Conservation (phyloP, 345 rosid species). For the Streptanthus diversifolius region DNA sequence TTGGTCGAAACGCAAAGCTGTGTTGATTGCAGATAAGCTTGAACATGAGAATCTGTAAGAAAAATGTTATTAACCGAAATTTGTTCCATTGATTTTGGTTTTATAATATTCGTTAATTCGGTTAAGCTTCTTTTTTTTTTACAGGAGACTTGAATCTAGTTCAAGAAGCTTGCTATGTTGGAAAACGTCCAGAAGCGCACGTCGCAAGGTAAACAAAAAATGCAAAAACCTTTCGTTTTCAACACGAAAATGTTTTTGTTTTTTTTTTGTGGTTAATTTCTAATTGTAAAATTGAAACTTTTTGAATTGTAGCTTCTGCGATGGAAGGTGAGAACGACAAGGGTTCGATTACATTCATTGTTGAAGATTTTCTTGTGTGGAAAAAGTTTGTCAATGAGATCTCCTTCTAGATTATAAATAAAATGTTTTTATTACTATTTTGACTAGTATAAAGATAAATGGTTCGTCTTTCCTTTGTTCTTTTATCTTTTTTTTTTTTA, state of each 20-base stretch:
- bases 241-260: neutral
- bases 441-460: neutral
- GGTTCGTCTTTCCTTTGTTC: too few relatives aligned
- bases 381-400: slow-evolving; percentile 55
- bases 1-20: slow-evolving; percentile 85
- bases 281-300: neutral
- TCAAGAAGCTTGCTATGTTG: slow-evolving; percentile 90
- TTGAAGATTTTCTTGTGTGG: slow-evolving; percentile 75
- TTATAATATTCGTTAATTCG: neutral
- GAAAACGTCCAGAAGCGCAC: slow-evolving; percentile 63
- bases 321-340: slow-evolving; percentile 45
- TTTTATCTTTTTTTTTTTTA: neutral
- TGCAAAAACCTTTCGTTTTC: neutral
- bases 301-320: slow-evolving; percentile 52
- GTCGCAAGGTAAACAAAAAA: slow-evolving; percentile 58
- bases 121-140: slow-evolving; percentile 7
- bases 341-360: slow-evolving; percentile 46
- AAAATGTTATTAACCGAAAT: neutral
- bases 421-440: neutral
- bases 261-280: neutral
- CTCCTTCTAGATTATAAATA: slow-evolving; percentile 49
- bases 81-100: neutral
- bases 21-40: slow-evolving; percentile 87
- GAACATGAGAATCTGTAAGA: slow-evolving; percentile 95
- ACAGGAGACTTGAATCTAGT: slow-evolving; percentile 87